phyloP scores from a whole-genome alignment of 116 monocot species.

The Papilionanthe hybrid region DNA sequence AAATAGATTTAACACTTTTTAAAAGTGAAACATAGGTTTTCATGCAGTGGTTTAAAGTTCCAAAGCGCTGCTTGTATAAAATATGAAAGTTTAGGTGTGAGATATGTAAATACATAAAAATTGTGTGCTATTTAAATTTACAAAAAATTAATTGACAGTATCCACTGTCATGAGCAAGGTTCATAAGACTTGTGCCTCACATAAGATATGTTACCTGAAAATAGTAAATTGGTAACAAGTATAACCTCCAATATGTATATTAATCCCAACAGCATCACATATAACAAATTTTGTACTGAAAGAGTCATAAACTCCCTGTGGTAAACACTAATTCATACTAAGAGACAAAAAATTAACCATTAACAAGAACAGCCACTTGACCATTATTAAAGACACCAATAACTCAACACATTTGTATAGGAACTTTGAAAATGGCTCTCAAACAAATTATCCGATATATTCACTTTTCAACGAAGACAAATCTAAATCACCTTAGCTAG shows the following conservation, averaged over 20 bases:
- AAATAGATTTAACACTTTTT: too few species aligned
- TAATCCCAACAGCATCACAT: neutral
- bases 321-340: neutral
- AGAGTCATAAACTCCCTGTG: neutral
- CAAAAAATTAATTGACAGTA: neutral
- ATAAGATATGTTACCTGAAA: neutral
- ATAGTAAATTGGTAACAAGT: neutral
- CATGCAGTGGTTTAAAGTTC: too few species aligned
- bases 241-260: neutral
- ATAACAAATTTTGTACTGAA: neutral
- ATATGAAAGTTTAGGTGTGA: too few species aligned
- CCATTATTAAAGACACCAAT: neutral
- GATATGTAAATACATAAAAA: too few species aligned
- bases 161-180: neutral
- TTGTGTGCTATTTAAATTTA: too few species aligned
- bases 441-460: neutral
- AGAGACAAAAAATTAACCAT: neutral
- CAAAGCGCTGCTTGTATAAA: too few species aligned
- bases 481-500: neutral
- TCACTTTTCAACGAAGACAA: neutral
- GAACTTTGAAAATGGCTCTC: neutral
- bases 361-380: neutral
- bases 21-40: too few species aligned
- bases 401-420: neutral
- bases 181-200: neutral